Base-by-base conservation (phyloP, 1,284 basidiomycete species). In the Cutaneotrichosporon arboriforme region DNA sequence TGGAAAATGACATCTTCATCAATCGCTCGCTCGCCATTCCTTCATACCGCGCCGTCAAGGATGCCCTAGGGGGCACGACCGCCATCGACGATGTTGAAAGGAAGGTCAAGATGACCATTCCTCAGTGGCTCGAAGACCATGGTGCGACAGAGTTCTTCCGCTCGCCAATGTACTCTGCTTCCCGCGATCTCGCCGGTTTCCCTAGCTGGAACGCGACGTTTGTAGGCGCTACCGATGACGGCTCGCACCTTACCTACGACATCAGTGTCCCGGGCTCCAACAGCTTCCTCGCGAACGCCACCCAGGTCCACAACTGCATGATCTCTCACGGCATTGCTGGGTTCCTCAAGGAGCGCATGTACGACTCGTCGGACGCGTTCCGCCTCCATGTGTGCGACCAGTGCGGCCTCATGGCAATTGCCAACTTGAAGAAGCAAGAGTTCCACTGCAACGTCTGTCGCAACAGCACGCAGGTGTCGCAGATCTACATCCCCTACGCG, bases 301-400 rank as follows among this genome's bases (percentile, higher is more conserved):
- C 14, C 36, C 36, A 97, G 83, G 36, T 37, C 36, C 36, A 37
- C 26, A 31, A 31, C 26, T 98, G 94, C 76, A 98, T 99, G 96
- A 97, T 99, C 61, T 96, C 94, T 36, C 96, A 99, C 78, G 96
- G 96, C 75, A 93, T 97, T 62, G 94, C 96, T 35, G 89, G 84
- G 3, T 99, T 99, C 84, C 76, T 98, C 74, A 94, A 94, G 76
- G 91, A 94, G 77, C 86, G 90, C 61, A 79, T 94, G 72, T 93
- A 91, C 67, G 90, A 67, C 51, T 70, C 74, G 18, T 92, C 89
- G 67, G 92, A 96, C 73, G 91, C 90, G n/a, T 94, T 93, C 76
- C 84, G 92, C 46, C 78, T 97, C 49, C 93, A 97, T 71, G 90
- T 97, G 55, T 97, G 92, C 72, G 92, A 97, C 52, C 73, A 93